Percentiles rank a stretch among this genome's conserved stretches.
Conservation (phyloP, 1,139 yeast genomes). For the Pichia sp. region DNA sequence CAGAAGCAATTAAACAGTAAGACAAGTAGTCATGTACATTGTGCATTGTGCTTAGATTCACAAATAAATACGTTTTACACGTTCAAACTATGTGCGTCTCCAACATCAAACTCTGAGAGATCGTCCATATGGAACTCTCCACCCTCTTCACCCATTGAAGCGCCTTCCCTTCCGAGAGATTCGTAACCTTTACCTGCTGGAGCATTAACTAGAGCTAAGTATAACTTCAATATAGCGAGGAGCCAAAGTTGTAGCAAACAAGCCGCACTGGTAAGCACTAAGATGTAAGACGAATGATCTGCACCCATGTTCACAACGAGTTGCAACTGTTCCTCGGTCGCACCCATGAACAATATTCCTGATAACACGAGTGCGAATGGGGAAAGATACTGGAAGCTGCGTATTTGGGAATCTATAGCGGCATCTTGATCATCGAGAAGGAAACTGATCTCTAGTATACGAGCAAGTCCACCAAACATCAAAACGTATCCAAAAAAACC, state of each 20-base stretch:
- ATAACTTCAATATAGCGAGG: constrained; percentile 47
- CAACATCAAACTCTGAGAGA: too few species aligned
- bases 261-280: constrained; percentile 69
- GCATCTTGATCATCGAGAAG: constrained; percentile 51
- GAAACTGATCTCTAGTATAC: constrained; percentile 74
- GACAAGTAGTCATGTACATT: too few species aligned
- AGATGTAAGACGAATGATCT: constrained; percentile 76
- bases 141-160: too few species aligned
- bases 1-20: too few species aligned
- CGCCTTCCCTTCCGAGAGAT: neutral
- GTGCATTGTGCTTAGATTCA: too few species aligned
- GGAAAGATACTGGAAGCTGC: constrained; percentile 76
- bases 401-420: constrained; percentile 38
- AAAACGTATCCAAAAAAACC: constrained; percentile 75
- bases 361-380: constrained; percentile 72
- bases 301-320: constrained; percentile 69
- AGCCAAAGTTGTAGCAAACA: constrained; percentile 66
- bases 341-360: constrained; percentile 84
- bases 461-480: constrained; percentile 66
- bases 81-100: too few species aligned
- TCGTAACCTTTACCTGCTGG: neutral
- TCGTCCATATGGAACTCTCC: too few species aligned
- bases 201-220: constrained; percentile 39
- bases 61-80: too few species aligned
- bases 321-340: constrained; percentile 79